Evolutionary conservation across 1,284 basidiomycete genomes (phyloP).

Genomic region (Ustilago curta): DNA sequence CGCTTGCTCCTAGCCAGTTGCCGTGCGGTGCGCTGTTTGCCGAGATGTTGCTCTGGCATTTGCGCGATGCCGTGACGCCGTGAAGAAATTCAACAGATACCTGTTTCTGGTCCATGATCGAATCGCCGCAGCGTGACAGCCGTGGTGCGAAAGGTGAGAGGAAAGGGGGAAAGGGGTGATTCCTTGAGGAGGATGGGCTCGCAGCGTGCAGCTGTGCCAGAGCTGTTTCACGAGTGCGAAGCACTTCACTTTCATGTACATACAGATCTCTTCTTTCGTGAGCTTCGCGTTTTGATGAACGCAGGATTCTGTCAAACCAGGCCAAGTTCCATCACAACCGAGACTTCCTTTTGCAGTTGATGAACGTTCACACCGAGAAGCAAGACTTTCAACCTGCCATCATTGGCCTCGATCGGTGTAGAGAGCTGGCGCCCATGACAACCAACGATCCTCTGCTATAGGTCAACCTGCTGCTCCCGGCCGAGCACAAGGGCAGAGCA

Average conservation of each 20-base stretch:
- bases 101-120: not conserved
- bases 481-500: conserved; percentile 59
- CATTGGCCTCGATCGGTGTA: conserved; percentile 88
- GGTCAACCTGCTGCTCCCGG: conserved; percentile 58
- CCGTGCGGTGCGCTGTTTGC: conserved; percentile 54
- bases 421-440: conserved; percentile 57
- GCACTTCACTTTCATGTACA: too few species aligned
- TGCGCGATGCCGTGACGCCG: conserved; percentile 31
- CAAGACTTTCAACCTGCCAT: conserved; percentile 88
- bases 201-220: too few species aligned
- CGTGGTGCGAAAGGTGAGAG: too few species aligned
- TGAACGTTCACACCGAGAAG: conserved; percentile 93
- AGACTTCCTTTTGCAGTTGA: conserved; percentile 97
- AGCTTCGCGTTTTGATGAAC: too few species aligned
- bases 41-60: conserved; percentile 55
- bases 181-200: too few species aligned
- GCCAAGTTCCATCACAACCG: conserved; percentile 98
- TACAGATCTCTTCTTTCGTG: too few species aligned
- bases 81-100: not conserved
- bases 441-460: conserved; percentile 59
- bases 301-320: conserved; percentile 79
- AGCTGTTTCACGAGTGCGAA: too few species aligned
- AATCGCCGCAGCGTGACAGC: too few species aligned
- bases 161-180: too few species aligned
- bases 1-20: conserved; percentile 37